These are phyloP conservation scores for Fusarium mundagurra DNA, from an alignment of 2,329 filamentous ascomycete species.

Conservation along the genomic window DNA sequence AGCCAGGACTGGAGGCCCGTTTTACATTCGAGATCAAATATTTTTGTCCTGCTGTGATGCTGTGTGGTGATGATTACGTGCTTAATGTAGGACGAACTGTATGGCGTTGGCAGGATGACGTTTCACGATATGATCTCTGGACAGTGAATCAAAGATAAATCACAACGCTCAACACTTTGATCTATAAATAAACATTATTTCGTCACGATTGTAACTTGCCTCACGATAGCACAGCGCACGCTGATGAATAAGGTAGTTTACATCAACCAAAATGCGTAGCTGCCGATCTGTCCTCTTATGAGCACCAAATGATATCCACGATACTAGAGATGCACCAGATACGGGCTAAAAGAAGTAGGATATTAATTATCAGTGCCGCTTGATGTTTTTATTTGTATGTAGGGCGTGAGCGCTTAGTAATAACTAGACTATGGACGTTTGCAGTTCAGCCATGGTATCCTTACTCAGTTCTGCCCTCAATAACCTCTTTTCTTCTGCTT, in stretches of 20 bases:
- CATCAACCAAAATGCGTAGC: not conserved
- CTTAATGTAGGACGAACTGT: too few species aligned
- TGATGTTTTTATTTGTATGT: too few species aligned
- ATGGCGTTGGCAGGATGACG: not conserved
- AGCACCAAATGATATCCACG: slow-evolving; percentile 33
- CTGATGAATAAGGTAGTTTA: not conserved
- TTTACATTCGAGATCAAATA: fast-evolving
- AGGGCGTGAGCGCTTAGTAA: not conserved
- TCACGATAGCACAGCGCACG: too few species aligned
- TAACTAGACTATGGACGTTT: too few species aligned
- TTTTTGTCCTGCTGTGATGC: not conserved
- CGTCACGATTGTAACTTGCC: not conserved
- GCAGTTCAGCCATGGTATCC: not conserved
- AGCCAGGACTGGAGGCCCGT: not conserved
- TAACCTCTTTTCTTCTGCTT: not conserved
- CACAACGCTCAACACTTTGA: not conserved
- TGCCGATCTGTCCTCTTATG: not conserved
- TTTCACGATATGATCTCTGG: not conserved
- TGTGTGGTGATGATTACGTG: not conserved
- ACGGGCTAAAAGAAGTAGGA: slow-evolving; percentile 16
- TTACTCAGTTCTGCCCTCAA: too few species aligned
- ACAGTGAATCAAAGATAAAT: not conserved
- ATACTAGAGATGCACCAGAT: slow-evolving; percentile 28
- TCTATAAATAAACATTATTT: too few species aligned
- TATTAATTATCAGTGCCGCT: too few species aligned